Evolutionary conservation across 1,284 basidiomycete genomes (phyloP).

Genomic region (Sutorius eximius): DNA sequence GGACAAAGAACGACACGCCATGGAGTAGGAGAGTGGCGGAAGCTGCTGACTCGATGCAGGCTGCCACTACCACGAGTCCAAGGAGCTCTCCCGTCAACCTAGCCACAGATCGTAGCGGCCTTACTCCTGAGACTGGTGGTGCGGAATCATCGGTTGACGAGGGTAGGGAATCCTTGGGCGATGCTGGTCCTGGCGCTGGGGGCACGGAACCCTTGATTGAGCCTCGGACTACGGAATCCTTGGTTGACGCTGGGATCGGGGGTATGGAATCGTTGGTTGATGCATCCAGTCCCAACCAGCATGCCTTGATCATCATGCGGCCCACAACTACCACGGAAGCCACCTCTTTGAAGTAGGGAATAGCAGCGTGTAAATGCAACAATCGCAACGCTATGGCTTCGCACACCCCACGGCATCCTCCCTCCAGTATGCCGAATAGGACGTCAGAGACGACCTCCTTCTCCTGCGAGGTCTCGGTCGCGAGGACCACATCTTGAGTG

Average conservation of each 20-base stretch:
- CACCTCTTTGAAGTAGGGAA: slow-evolving; percentile 13
- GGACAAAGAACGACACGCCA: slow-evolving; percentile 10
- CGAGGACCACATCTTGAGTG: neutral
- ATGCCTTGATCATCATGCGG: slow-evolving; percentile 8
- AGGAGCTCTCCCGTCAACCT: slow-evolving; percentile 15
- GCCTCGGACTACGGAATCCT: too few species aligned
- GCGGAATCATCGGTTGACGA: slow-evolving; percentile 1
- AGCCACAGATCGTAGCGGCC: slow-evolving; percentile 8
- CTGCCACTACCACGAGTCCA: slow-evolving; percentile 7
- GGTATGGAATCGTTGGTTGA: slow-evolving; percentile 1
- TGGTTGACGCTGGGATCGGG: neutral
- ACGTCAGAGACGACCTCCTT: slow-evolving; percentile 12
- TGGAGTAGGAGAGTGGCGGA: slow-evolving; percentile 9
- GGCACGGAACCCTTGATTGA: too few species aligned
- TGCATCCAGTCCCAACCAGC: slow-evolving; percentile 13
- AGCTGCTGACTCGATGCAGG: neutral
- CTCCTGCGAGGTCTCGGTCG: slow-evolving; percentile 10
- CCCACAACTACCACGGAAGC: slow-evolving; percentile 1
- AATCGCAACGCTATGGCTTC: slow-evolving; percentile 18
- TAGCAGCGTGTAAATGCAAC: slow-evolving; percentile 3
- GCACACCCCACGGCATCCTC: slow-evolving; percentile 18
- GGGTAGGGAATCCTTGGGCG: neutral
- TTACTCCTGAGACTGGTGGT: neutral
- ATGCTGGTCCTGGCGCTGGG: neutral
- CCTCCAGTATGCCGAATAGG: slow-evolving; percentile 17